Percentiles rank a stretch among this genome's conserved stretches.
phyloP scores from a whole-genome alignment of 805 yeast genomes.

The Deakozyma indianensis region DNA sequence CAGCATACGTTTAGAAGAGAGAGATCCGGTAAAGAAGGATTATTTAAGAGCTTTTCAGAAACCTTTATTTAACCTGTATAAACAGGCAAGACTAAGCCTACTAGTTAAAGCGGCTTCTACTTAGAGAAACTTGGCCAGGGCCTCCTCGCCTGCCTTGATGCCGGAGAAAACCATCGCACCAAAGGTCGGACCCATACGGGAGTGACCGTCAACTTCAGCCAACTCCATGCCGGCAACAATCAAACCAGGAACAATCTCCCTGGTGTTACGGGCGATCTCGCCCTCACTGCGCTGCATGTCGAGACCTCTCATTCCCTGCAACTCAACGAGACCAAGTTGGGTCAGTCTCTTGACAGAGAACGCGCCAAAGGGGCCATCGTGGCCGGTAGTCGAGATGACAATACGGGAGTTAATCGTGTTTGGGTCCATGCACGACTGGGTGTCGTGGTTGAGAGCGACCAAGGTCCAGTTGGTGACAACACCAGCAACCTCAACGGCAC shows the following conservation, averaged over 20 bases:
- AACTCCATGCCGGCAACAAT: constrained; percentile 67
- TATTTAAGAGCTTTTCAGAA: no score
- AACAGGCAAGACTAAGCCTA: no score
- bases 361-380: constrained; percentile 76
- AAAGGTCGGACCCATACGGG: constrained; percentile 77
- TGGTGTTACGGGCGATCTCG: constrained; percentile 53
- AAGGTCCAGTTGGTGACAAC: constrained; percentile 77
- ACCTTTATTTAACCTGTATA: no score
- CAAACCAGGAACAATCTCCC: constrained; percentile 51
- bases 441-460: constrained; percentile 60
- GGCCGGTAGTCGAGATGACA: constrained; percentile 62
- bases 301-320: constrained; percentile 63
- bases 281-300: constrained; percentile 73
- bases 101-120: neutral
- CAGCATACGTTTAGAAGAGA: no score
- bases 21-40: no score
- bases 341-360: constrained; percentile 59
- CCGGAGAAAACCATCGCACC: constrained; percentile 74
- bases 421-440: constrained; percentile 73
- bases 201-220: constrained; percentile 61
- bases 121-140: constrained; percentile 2
- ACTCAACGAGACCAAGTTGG: constrained; percentile 32
- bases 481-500: constrained; percentile 56
- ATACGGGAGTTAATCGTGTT: constrained; percentile 55
- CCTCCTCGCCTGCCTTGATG: constrained; percentile 58